phyloP scores from a whole-genome alignment of 257 asterid species.

The Forsythia suspensa region DNA sequence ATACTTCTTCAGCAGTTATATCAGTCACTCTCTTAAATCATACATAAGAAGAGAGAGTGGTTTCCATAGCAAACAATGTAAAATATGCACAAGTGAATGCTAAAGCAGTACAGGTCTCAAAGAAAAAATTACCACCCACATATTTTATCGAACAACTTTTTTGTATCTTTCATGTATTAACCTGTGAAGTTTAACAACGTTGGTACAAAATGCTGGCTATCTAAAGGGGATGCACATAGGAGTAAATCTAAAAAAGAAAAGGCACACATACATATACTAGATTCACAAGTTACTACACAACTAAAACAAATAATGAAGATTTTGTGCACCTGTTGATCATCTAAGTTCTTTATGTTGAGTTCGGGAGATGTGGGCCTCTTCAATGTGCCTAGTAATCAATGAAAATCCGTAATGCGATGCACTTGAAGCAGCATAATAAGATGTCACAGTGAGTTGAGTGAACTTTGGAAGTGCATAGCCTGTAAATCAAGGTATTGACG shows the following conservation, averaged over 20 bases:
- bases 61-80: not conserved
- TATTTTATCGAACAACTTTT: not conserved
- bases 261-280: not conserved
- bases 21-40: not conserved
- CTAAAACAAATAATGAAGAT: constrained; percentile 24
- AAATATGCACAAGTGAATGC: not conserved
- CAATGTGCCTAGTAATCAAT: constrained; percentile 71
- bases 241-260: not conserved
- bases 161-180: not conserved
- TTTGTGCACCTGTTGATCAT: constrained; percentile 44
- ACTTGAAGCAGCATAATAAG: constrained; percentile 85
- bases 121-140: not conserved
- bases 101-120: not conserved
- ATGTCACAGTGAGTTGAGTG: constrained; percentile 72
- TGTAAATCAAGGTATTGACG: constrained; percentile 25
- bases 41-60: not conserved
- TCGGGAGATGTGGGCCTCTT: constrained; percentile 49
- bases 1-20: not conserved
- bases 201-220: constrained; percentile 3
- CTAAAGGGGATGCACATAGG: not conserved
- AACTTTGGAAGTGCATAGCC: constrained; percentile 81
- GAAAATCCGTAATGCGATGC: constrained; percentile 77
- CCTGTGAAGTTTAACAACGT: not conserved
- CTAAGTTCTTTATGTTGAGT: constrained; percentile 50
- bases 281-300: constrained; percentile 28